Conservation (phyloP, 202 grass and related monocot genomes). For the Bolboschoenoplectus hybrid region DNA sequence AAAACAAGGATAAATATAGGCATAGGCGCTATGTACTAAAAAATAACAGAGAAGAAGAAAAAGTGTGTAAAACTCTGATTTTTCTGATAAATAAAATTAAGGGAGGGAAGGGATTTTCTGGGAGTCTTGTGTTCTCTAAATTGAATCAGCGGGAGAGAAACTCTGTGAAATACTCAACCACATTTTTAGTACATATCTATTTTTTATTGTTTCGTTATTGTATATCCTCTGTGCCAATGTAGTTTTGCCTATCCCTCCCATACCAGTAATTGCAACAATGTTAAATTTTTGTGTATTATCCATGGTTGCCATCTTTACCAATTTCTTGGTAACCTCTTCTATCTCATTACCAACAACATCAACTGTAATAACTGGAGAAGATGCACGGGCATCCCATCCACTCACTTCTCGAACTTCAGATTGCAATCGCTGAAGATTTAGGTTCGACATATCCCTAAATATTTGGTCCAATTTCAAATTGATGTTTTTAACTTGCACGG, state of each 20-base stretch:
- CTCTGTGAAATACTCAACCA: slow-evolving; percentile 40
- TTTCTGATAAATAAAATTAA: no score
- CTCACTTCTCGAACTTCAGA: background rate
- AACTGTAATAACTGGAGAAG: slow-evolving; percentile 32
- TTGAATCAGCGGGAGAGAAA: background rate
- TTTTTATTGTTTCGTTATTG: background rate
- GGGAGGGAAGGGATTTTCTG: no score
- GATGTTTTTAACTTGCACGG: background rate
- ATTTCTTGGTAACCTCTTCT: background rate
- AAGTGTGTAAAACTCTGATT: no score
- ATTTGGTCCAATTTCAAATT: slow-evolving; percentile 14
- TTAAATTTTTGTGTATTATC: slow-evolving; percentile 9
- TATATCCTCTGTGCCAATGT: slow-evolving; percentile 50
- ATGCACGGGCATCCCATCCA: background rate
- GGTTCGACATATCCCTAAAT: background rate
- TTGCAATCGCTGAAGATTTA: background rate
- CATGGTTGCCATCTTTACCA: slow-evolving; percentile 3
- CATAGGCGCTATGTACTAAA: no score
- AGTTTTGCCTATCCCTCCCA: slow-evolving; percentile 51
- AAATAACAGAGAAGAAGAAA: no score
- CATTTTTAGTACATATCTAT: background rate
- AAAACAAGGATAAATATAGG: no score
- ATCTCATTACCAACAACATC: slow-evolving; percentile 43
- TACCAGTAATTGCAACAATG: slow-evolving; percentile 40
- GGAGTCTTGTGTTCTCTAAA: no score